Evolutionary conservation across 73 alveolate genomes (phyloP).

Genomic region (Paramecium sexaurelia): DNA sequence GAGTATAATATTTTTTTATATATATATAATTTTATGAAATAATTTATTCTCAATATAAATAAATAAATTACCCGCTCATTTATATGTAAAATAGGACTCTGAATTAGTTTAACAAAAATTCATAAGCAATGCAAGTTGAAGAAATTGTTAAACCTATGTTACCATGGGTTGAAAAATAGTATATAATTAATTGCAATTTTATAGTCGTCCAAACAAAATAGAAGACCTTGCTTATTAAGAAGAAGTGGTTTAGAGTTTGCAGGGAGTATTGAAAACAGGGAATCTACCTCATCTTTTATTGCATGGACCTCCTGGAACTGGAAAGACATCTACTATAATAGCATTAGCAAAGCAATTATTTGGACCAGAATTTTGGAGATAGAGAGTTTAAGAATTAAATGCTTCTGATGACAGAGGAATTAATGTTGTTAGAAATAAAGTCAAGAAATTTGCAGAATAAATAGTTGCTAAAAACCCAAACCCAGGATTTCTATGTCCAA

Average conservation of each 20-base stretch:
- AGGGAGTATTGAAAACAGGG: constrained; percentile 71
- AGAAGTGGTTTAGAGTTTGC: constrained; percentile 86
- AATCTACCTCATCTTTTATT: constrained; percentile 92
- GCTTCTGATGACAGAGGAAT: constrained; percentile 99
- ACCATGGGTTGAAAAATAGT: constrained; percentile 72
- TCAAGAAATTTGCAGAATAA: constrained; percentile 92
- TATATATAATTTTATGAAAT: no score
- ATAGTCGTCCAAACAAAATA: constrained; percentile 79
- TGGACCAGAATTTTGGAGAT: constrained; percentile 89
- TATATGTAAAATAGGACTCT: constrained; percentile 14
- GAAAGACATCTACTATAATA: constrained; percentile 96
- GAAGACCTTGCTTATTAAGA: constrained; percentile 80
- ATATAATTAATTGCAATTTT: background rate
- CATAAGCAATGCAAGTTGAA: constrained; percentile 28
- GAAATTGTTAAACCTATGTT: background rate
- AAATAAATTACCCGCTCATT: constrained; percentile 5
- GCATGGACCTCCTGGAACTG: constrained; percentile 97
- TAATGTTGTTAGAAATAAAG: constrained; percentile 98
- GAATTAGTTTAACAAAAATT: background rate
- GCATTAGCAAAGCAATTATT: constrained; percentile 84
- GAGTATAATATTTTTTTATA: no score
- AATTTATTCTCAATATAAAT: no score
- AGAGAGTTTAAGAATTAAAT: constrained; percentile 97
- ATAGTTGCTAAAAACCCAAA: constrained; percentile 70
- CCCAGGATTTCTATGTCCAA: constrained; percentile 68